Evolutionary conservation across 345 rosid species (phyloP).

Genomic region (Sisymbrium irio): DNA sequence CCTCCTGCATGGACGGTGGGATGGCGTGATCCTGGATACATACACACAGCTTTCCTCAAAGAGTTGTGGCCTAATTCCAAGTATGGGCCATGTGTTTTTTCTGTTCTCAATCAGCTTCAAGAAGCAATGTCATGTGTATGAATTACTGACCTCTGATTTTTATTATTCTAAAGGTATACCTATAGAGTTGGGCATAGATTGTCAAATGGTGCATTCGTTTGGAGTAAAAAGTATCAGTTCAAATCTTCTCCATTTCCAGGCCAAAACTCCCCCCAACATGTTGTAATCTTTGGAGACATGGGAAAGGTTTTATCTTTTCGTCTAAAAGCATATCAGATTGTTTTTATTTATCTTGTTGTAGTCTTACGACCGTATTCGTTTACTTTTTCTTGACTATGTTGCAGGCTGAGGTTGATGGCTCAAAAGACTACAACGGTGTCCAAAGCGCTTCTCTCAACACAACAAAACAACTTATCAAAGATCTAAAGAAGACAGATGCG

Average conservation of each 20-base stretch:
- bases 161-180: conserved; percentile 44
- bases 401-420: conserved; percentile 68
- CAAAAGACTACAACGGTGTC: conserved; percentile 50
- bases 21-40: conserved; percentile 83
- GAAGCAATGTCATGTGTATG: not conserved
- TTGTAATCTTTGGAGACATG: conserved; percentile 79
- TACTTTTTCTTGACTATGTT: not conserved
- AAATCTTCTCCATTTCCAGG: conserved; percentile 76
- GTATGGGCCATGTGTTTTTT: conserved; percentile 26
- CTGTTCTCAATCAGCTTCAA: not conserved
- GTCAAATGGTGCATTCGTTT: conserved; percentile 42
- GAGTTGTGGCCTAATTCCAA: conserved; percentile 60
- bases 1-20: conserved; percentile 70
- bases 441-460: conserved; percentile 63
- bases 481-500: conserved; percentile 51
- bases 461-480: conserved; percentile 55
- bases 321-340: conserved; percentile 23
- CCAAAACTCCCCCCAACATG: conserved; percentile 59
- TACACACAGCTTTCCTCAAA: conserved; percentile 67
- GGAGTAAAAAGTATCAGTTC: conserved; percentile 63
- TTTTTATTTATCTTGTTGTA: conserved; percentile 22
- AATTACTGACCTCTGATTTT: not conserved
- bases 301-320: conserved; percentile 62
- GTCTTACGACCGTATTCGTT: not conserved
- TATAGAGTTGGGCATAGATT: conserved; percentile 63